Base-by-base conservation (phyloP, 495 filamentous ascomycete species). In the Elasticomyces elasticus region DNA sequence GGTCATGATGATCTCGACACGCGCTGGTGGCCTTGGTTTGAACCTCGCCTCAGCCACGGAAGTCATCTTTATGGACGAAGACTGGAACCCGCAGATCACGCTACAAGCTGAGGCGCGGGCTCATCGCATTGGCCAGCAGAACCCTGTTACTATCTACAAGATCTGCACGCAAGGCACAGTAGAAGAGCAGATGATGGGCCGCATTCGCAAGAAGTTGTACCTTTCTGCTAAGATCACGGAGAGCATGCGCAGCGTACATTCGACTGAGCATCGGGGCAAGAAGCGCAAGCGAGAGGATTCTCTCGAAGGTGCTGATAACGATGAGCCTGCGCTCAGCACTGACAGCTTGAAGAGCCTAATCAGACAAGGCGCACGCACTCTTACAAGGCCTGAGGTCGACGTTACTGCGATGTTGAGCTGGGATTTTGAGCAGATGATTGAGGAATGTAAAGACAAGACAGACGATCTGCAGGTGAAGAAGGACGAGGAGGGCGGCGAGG, bases 171-270 rank as follows among this genome's bases (percentile, higher is more conserved):
- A 73, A 54, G 80, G 80, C 2, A 83, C 80, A 0, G 75, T 82
- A 0, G 80, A 82, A 55, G 76, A 79, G 52, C 80, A 83, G 48
- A 82, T 84, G 79, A 69, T 79, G 62, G 75, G 77, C 1, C 65
- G 82, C 0, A 76, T 85, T 19, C 71, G 75, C 10, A 86, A 85
- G 71, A 86, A 86, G 64, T 67, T 82, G 0, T 86, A 84, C 54
- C 67, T 85, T 1, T 79, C 80, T 0, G 71, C 74, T 0, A 84
- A 81, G 55, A 76, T 84, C 15, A 81, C 77, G 1, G 80, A 81
- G 56, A 71, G 72, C 1, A 78, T 80, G 75, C 66, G 74, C 20
- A 74, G 74, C 52, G 74, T 79, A 37, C 75, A 80, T 59, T 66
- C 55, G 38, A 54, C 26, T 25, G 48, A 19, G 5, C 22, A 3